These are phyloP conservation scores for Puccinia horiana DNA, from an alignment of 1,284 basidiomycete species.

Conservation along the genomic window DNA sequence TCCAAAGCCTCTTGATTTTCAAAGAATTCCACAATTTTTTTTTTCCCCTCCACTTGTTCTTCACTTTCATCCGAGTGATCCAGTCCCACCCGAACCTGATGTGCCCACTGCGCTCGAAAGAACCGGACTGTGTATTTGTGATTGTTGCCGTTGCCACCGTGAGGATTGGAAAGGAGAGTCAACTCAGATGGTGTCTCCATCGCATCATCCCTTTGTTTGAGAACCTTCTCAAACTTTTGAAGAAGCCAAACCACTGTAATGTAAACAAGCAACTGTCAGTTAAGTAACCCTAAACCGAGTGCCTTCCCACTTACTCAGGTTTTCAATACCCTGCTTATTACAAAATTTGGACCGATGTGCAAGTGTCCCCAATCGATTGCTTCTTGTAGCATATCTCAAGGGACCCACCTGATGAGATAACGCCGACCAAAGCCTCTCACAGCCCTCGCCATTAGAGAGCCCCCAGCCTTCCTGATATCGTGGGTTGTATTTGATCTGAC, in stretches of 20 bases:
- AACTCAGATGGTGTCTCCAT: neutral
- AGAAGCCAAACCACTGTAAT: too few species aligned
- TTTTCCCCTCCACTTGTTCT: neutral
- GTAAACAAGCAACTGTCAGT: neutral
- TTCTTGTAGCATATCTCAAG: neutral
- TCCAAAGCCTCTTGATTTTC: neutral
- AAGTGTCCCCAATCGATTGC: neutral
- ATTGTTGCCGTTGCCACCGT: neutral
- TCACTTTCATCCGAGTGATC: neutral
- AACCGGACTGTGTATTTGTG: neutral
- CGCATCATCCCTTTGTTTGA: neutral
- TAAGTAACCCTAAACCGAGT: too few species aligned
- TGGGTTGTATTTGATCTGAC: conserved; percentile 3
- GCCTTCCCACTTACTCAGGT: neutral
- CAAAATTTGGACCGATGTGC: neutral
- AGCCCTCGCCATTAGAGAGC: conserved; percentile 6
- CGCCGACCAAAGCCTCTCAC: conserved; percentile 24
- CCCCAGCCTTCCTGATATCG: conserved; percentile 8
- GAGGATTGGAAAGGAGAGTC: neutral
- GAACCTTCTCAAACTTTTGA: neutral
- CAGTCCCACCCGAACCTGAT: neutral
- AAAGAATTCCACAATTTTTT: neutral
- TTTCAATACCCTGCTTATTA: neutral
- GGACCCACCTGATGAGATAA: neutral
- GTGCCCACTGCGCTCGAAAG: neutral